These are phyloP conservation scores for Jatropha curcas DNA, from an alignment of 345 rosid species.

Conservation along the genomic window DNA sequence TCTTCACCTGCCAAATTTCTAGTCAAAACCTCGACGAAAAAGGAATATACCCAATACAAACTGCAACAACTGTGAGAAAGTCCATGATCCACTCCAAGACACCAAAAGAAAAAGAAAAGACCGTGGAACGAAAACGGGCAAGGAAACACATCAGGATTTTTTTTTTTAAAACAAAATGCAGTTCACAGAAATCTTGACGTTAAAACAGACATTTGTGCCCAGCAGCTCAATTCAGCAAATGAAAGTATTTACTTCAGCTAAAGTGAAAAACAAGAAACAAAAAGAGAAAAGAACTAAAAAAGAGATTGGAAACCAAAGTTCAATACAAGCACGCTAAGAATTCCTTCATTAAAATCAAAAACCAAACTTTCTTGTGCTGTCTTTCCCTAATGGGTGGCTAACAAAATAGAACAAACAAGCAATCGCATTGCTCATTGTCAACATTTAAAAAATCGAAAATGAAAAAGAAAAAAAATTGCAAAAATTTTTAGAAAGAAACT, in stretches of 20 bases:
- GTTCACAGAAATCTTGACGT: background rate
- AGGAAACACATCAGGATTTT: no score
- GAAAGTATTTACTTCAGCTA: no score
- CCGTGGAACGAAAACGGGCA: background rate
- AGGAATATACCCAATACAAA: no score
- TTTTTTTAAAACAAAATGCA: no score
- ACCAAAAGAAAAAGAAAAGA: background rate
- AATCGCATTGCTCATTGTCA: background rate
- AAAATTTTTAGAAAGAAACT: conserved; percentile 23
- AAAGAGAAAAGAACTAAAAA: background rate
- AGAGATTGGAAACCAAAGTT: background rate
- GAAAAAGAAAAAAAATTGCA: background rate
- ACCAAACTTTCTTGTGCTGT: background rate
- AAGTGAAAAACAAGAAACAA: no score
- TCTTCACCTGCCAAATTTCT: conserved; percentile 55
- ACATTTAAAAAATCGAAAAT: background rate
- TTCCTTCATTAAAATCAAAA: background rate
- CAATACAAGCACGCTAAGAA: background rate
- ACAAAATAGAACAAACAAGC: background rate
- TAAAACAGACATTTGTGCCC: background rate
- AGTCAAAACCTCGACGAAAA: conserved; percentile 21
- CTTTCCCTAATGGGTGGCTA: background rate
- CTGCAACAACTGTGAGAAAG: no score
- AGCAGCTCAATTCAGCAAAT: background rate
- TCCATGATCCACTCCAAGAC: background rate